Percentiles rank a stretch among this genome's conserved stretches.
Evolutionary conservation across 2,329 filamentous ascomycete species (phyloP).

Genomic region (Beauveria pseudobassiana): DNA sequence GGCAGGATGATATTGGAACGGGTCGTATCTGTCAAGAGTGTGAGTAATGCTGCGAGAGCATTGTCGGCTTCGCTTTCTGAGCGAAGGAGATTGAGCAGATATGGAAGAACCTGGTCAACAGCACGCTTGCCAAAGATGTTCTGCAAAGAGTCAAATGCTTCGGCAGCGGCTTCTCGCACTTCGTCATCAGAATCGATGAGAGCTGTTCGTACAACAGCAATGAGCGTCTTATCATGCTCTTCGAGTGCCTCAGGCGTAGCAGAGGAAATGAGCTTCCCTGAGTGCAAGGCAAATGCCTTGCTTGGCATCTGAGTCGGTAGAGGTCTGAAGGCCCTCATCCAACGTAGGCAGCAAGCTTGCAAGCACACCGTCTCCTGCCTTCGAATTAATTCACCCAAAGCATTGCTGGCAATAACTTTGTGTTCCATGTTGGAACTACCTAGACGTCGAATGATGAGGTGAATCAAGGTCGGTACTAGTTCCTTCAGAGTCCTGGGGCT

Average conservation of each 20-base stretch:
- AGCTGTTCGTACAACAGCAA: conserved; percentile 87
- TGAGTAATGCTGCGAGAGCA: conserved; percentile 84
- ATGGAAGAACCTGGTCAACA: conserved; percentile 89
- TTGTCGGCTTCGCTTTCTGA: conserved; percentile 84
- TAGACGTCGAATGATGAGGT: conserved; percentile 87
- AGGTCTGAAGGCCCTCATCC: conserved; percentile 81
- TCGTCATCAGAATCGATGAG: conserved; percentile 84
- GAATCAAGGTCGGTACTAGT: conserved; percentile 86
- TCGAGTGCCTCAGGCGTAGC: conserved; percentile 83
- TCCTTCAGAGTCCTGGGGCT: conserved; percentile 91
- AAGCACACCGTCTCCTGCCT: conserved; percentile 89
- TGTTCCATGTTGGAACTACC: conserved; percentile 97
- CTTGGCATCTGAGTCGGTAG: conserved; percentile 85
- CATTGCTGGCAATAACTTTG: conserved; percentile 96
- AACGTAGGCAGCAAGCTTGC: conserved; percentile 82
- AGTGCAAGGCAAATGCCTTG: conserved; percentile 97
- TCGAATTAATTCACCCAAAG: conserved; percentile 90
- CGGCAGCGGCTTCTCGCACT: conserved; percentile 89
- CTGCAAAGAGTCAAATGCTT: conserved; percentile 93
- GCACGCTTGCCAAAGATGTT: conserved; percentile 89
- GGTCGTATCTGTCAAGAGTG: conserved; percentile 85
- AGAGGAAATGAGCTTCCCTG: conserved; percentile 86
- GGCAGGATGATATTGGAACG: conserved; percentile 94
- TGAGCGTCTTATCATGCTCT: conserved; percentile 90
- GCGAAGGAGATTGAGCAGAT: conserved; percentile 82